Evolutionary conservation across 1,284 basidiomycete species (phyloP), one percentile per base, ranked within the genome.

Genomic region (Ceratobasidium sp.): DNA sequence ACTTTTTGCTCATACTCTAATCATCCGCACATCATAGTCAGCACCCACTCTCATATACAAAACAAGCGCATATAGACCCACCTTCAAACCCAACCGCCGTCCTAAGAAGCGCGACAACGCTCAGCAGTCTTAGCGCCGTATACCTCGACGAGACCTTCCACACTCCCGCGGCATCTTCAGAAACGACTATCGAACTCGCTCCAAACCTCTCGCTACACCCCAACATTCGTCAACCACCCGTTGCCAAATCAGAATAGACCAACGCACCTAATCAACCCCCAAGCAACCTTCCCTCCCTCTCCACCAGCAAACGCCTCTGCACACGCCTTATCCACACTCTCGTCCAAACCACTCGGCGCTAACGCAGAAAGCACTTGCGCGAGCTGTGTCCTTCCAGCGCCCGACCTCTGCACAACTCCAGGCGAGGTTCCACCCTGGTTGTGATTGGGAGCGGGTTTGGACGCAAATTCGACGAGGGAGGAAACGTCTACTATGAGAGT

Each of bases 61-160:
- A 26, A n/a, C 57, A 13, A 26, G 8, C 23, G 32, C 38, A 50
- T 13, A 46, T 32, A 23, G 6, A 72, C 77, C 32, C 75, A 92
- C 93, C 89, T 80, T 91, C 90, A 72, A 90, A 89, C 63, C 91
- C 85, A 28, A 90, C 84, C 76, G 95, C 87, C 0, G 88, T 86
- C 44, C 91, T 87, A 1, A 96, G 84, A 11, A 92, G 79, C 2
- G 89, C 84, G 16, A 91, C 82, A 57, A 96, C 87, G 0, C 87
- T 86, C 14, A 95, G 79, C 7, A 91, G 87, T 21, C 91, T 85
- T 6, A 87, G 82, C 0, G 94, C 92, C 0, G 94, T 92, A 1
- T 85, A 85, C 49, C 85, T 82, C 0, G 86, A 82, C 0, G 93
- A 96, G n/a, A 92, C 81, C 49, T 85, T 86, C 93, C 94, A 96